A percentile compares a stretch with the other conserved stretches of the same genome.
Evolutionary conservation across 2,329 filamentous ascomycete species (phyloP).

Genomic region (Spiromastix sp.): DNA sequence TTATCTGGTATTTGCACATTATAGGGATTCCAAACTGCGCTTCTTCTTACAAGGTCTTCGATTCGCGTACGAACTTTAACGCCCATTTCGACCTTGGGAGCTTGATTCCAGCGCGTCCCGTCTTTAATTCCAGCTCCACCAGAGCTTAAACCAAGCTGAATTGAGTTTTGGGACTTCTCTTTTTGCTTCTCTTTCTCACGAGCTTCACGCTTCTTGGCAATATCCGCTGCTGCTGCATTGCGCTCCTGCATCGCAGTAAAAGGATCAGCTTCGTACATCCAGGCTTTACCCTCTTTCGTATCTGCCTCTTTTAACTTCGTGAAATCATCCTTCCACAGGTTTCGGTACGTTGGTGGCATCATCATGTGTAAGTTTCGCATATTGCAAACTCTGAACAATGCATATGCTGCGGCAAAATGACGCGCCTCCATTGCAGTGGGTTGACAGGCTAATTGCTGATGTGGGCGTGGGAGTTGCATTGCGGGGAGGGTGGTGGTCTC

Average conservation of each 20-base stretch:
- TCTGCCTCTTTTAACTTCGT: conserved; percentile 72
- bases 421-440: conserved; percentile 79
- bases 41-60: conserved; percentile 66
- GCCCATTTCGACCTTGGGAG: conserved; percentile 89
- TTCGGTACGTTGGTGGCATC: conserved; percentile 79
- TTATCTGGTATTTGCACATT: conserved; percentile 52
- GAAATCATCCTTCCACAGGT: conserved; percentile 85
- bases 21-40: conserved; percentile 81
- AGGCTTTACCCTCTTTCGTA: conserved; percentile 62
- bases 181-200: conserved; percentile 46
- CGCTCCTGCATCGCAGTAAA: conserved; percentile 72
- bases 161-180: conserved; percentile 56
- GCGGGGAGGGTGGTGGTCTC: conserved; percentile 65
- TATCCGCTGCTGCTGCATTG: conserved; percentile 63
- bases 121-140: conserved; percentile 23
- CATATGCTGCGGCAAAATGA: conserved; percentile 88
- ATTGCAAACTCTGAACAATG: conserved; percentile 80
- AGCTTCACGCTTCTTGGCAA: conserved; percentile 71
- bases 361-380: conserved; percentile 96
- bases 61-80: conserved; percentile 66
- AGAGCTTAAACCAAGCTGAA: conserved; percentile 39
- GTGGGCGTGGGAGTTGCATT: conserved; percentile 66
- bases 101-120: conserved; percentile 54
- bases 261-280: conserved; percentile 94
- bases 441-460: conserved; percentile 65